Base-by-base conservation (phyloP, 176 grass and related monocot genomes). In the Oryza brachyantha region DNA sequence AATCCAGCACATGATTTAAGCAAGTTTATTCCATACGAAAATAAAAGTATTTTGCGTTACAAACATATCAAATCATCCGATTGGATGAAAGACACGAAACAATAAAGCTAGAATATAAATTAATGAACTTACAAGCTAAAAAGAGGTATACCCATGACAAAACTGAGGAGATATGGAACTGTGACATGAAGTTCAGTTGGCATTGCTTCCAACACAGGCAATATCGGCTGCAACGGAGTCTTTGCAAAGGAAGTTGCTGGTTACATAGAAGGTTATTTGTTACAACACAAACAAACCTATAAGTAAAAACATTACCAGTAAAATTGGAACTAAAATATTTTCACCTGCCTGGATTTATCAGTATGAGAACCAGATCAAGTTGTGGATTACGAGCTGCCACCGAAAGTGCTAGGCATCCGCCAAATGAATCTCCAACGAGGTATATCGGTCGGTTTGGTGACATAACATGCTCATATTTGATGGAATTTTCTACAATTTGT, bases 301-400 rank as follows among this genome's bases (percentile, higher is more conserved):
- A 38, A 22, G 43, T 46, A 48, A 6, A 12, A 17, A 55, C 58
- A 12, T 14, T 64, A 42, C 50, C 1, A 68, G 72, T 8, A 21
- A 54, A 52, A 73, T 66, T 45, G 14, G 12, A 69, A 83, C 22
- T 62, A 76, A 6, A 57, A 91, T 29, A 13, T 76, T 83, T 85
- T 89, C 77, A 89, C 93, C 85, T 90, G 83, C 95, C 95, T 97
- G 95, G 95, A 84, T 97, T 97, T 64, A 88, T 85, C 84, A 97
- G 84, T 63, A 96, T 43, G 43, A 96, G 93, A 61, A 92, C 76
- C 70, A 92, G 78, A 66, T 96, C 93, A 52, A 88, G 83, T 11
- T 86, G 78, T 50, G 84, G 84, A 81, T 96, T 96, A 50, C 71
- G 71, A 90, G 93, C 90, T 70, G 93, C 93, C 50, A 88, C 81